Evolutionary conservation across 768 basidiomycete species (phyloP).

Genomic region (Hebeloma cylindrosporum): DNA sequence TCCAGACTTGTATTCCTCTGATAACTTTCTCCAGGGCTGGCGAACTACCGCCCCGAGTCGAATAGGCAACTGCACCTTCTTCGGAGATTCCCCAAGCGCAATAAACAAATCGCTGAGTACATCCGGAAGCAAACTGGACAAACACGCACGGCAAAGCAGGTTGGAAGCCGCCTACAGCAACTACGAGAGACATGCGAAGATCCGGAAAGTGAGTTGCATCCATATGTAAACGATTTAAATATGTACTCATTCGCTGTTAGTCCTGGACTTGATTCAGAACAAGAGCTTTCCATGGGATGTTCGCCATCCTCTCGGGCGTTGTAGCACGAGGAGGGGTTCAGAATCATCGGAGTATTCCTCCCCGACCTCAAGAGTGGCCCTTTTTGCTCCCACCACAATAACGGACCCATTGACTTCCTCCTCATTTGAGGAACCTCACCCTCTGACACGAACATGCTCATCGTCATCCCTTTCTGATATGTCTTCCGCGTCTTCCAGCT

Average conservation of each 20-base stretch:
- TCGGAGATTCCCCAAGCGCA: slow-evolving; percentile 64
- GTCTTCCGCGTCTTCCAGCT: background rate
- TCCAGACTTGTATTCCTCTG: slow-evolving; percentile 1
- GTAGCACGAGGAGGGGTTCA: too few relatives aligned
- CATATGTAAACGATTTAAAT: background rate
- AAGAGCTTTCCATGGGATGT: slow-evolving; percentile 13
- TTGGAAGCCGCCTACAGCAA: slow-evolving; percentile 69
- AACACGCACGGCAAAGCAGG: slow-evolving; percentile 63
- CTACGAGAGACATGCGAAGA: slow-evolving; percentile 62
- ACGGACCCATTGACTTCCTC: too few relatives aligned
- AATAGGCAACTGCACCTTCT: slow-evolving; percentile 52
- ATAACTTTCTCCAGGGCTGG: slow-evolving; percentile 41
- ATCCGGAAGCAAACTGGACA: slow-evolving; percentile 56
- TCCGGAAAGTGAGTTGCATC: slow-evolving; percentile 47
- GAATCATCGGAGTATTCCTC: too few relatives aligned
- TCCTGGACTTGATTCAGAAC: slow-evolving; percentile 18
- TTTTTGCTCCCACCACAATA: too few relatives aligned
- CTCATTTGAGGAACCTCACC: too few relatives aligned
- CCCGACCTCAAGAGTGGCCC: too few relatives aligned
- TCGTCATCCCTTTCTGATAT: background rate
- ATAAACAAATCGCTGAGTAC: slow-evolving; percentile 64
- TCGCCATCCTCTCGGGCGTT: too few relatives aligned
- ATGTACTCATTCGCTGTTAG: slow-evolving; percentile 2
- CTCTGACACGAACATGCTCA: too few relatives aligned
- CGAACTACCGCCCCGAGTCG: slow-evolving; percentile 54